Base-by-base conservation (phyloP, 768 basidiomycete species). In the Hebeloma cylindrosporum region DNA sequence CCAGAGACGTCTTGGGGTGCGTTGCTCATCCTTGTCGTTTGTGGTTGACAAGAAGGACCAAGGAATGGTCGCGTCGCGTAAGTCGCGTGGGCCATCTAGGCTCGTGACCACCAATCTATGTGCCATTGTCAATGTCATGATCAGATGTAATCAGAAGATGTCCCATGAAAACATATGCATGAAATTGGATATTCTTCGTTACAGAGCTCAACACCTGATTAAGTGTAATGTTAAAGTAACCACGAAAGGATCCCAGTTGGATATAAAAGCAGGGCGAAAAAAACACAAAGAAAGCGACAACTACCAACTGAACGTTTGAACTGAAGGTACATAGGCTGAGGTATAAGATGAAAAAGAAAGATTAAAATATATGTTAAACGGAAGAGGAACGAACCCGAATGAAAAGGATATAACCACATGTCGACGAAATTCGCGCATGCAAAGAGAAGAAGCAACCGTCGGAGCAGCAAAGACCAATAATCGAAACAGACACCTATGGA, bases 401-500 rank as follows among this genome's bases (percentile, higher is more conserved):
- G 29, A 21, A 36, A 44, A 51, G 26, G 26, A 32, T 31, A 36
- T 30, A 23, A 25, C 20, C 14, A 40, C 29, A 25, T 14, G 21
- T 28, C 2, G 34, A 38, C 3, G 31, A 17, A 32, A 29, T 33
- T 27, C 40, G 27, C 18, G 37, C 33, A 34, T 30, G 40, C 23
- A 21, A 30, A 32, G 22, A 32, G 16, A 31, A 35, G 36, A 29
- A 39, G 29, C 21, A 5, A 27, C 30, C 16, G 23, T 40, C 13
- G 27, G 26, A 25, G 33, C 22, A 28, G 23, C 11, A 20, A 32
- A 22, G 29, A 26, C 14, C 47, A 38, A 27, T 30, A 21, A 40
- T 29, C 37, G 40, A 36, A 48, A 36, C 38, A 36, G 10, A 49
- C 37, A 20, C 50, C 64, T 73, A 81, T 63, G 70, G 63, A 53